These are phyloP conservation scores for Venturia aucupariae DNA, from an alignment of 2,329 filamentous ascomycete genomes.

Conservation along the genomic window DNA sequence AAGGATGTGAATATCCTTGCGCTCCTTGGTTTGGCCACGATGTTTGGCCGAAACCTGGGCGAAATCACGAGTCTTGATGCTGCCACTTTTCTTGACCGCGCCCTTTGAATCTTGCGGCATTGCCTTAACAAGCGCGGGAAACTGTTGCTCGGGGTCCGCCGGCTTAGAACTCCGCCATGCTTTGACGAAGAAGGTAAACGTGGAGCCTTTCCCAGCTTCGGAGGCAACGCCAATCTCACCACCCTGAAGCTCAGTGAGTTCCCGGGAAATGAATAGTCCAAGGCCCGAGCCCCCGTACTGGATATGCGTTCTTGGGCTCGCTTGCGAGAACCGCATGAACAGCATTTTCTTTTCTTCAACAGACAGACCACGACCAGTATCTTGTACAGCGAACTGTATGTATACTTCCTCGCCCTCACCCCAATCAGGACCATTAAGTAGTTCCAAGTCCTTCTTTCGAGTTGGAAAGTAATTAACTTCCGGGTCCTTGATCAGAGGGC, in stretches of 20 bases:
- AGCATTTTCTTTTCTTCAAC: slow-evolving; percentile 63
- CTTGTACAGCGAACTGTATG: slow-evolving; percentile 64
- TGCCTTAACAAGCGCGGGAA: slow-evolving; percentile 11
- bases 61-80: slow-evolving; percentile 27
- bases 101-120: slow-evolving; percentile 9
- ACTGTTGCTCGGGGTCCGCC: slow-evolving; percentile 6
- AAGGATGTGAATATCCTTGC: slow-evolving; percentile 15
- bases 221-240: slow-evolving; percentile 70
- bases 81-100: background rate
- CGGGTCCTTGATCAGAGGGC: slow-evolving; percentile 33
- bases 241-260: slow-evolving; percentile 71
- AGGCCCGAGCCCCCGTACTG: slow-evolving; percentile 73
- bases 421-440: slow-evolving; percentile 52
- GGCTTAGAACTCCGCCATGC: slow-evolving; percentile 42
- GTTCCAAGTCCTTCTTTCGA: slow-evolving; percentile 39
- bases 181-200: slow-evolving; percentile 69
- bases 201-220: slow-evolving; percentile 58
- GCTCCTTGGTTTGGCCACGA: slow-evolving; percentile 13
- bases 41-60: slow-evolving; percentile 16
- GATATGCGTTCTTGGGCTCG: slow-evolving; percentile 64
- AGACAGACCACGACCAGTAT: slow-evolving; percentile 66
- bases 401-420: slow-evolving; percentile 56
- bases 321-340: slow-evolving; percentile 72
- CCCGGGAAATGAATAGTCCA: slow-evolving; percentile 68
- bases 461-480: slow-evolving; percentile 54